Evolutionary conservation across 2,329 filamentous ascomycete genomes (phyloP).

Genomic region (Pezicula rhizophila): DNA sequence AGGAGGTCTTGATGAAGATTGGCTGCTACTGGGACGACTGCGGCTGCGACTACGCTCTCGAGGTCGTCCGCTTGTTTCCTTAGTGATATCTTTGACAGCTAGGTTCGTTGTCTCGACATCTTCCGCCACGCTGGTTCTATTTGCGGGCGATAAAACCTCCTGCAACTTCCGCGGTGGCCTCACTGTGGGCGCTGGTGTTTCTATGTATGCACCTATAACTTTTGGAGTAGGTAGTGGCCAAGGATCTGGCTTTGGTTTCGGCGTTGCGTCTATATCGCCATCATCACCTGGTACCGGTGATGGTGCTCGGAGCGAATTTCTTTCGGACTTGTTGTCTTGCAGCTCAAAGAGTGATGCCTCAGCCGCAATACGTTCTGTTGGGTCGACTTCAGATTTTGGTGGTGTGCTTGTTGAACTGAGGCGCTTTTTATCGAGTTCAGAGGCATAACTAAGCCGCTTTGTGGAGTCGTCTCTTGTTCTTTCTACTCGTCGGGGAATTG

Average conservation of each 20-base stretch:
- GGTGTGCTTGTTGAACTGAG: slow-evolving; percentile 10
- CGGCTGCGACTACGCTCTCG: neutral
- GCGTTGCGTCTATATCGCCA: slow-evolving; percentile 13
- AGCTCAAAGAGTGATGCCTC: slow-evolving; percentile 22
- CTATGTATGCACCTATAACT: slow-evolving; percentile 26
- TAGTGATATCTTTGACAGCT: neutral
- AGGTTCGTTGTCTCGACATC: neutral
- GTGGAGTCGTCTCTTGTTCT: neutral
- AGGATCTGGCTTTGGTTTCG: slow-evolving; percentile 14
- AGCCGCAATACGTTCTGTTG: slow-evolving; percentile 20
- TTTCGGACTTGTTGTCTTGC: slow-evolving; percentile 19
- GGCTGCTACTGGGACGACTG: slow-evolving; percentile 1
- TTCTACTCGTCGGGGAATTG: neutral
- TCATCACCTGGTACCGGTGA: slow-evolving; percentile 15
- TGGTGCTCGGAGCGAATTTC: slow-evolving; percentile 12
- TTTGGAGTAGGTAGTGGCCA: slow-evolving; percentile 22
- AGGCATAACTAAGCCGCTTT: slow-evolving; percentile 6
- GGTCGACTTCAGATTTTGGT: slow-evolving; percentile 19
- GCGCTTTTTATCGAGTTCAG: slow-evolving; percentile 9
- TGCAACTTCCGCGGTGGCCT: slow-evolving; percentile 23
- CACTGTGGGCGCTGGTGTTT: slow-evolving; percentile 28
- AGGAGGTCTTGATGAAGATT: neutral
- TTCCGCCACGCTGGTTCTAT: slow-evolving; percentile 2
- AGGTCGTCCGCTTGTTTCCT: neutral
- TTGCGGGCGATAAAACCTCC: neutral